Evolutionary conservation across 225 moss, liverwort and hornwort genomes (phyloP), one percentile per base, ranked within the genome.

Genomic region (Asterella californica): DNA sequence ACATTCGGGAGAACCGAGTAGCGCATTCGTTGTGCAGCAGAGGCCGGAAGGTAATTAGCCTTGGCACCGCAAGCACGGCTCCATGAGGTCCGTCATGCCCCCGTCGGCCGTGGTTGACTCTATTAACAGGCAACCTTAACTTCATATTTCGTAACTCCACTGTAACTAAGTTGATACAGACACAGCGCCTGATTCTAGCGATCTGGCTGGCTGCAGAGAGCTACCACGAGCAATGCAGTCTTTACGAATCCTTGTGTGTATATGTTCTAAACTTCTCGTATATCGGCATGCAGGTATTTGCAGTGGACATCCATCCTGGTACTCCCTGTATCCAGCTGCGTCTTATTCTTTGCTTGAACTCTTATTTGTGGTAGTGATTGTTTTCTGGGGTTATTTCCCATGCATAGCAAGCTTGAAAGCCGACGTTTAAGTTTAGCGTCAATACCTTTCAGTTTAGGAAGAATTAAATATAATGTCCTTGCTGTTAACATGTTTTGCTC

Each of bases 261-360:
- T n/a, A n/a, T 1, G 25, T 62, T 24, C 49, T 54, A 6, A 53
- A 14, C 33, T 74, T 33, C 15, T 76, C 4, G 46, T 77, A 46
- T 29, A 65, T 38, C n/a, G 49, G 81, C 60, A 29, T 78, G 73
- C 93, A 93, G 93, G 91, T 93, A 50, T 93, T 93, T 82, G 93
- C 93, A 42, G 89, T 93, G 83, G 93, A 93, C 79, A 93, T 93
- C 74, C 93, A 93, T 88, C 93, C 93, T 91, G 93, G 93, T 93
- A 79, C 45, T 70, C 49, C 19, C 19, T n/a, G 8, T 75, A 30
- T 50, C 34, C 67, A 59, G 12, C 45, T 78, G 53, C 36, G 5
- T 33, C 54, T 53, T 75, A 21, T 21, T 0, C 24, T n/a, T n/a
- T 42, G 10, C 25, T 9, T 25, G 21, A 2, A 46, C 25, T 14